Evolutionary conservation across 2,329 filamentous ascomycete species (phyloP), one percentile per base, ranked within the genome.

Genomic region (Dactylellina sp.): DNA sequence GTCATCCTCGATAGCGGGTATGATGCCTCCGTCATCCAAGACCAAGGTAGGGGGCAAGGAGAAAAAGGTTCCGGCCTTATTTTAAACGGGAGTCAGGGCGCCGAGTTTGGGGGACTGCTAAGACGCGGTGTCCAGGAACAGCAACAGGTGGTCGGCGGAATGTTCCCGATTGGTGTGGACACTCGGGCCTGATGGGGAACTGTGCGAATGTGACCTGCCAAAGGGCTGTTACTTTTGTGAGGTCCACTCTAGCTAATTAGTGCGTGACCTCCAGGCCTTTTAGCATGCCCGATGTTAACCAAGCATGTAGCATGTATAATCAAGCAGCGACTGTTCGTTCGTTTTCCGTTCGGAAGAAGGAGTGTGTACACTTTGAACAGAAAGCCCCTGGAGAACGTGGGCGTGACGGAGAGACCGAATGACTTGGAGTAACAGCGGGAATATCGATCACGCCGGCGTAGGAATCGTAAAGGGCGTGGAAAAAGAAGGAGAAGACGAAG

Each of bases 121-220:
- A 39, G 40, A 52, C 56, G 53, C 52, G 65, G 35, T 44, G 68
- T 53, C 42, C 32, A 42, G 42, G 32, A 66, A 66, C 61, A n/a
- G n/a, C n/a, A n/a, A 9, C 28, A 66, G 61, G 68, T 74, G 70
- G 55, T 25, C 25, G 50, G 55, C 42, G 61, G 70, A 24, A 62
- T 24, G 20, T n/a, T 65, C 61, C 70, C 70, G 70, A 74, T 74
- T 74, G 70, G 70, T 66, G 70, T 72, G 49, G 28, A 25, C 59
- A 24, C 35, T 32, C 42, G 56, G 44, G 49, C 28, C 28, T 32
- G 4, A 32, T 9, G 28, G 9, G 28, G 28, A 32, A 32, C 28
- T 9, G 5, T 32, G 4, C 28, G 28, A 53, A 32, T 37, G 44
- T 47, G 44, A 47, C 44, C 20, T n/a, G 20, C 24, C 20, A 18